Evolutionary conservation across 2,329 filamentous ascomycete species (phyloP), one percentile per base, ranked within the genome.

Genomic region (Fusarium solani-melongenae): DNA sequence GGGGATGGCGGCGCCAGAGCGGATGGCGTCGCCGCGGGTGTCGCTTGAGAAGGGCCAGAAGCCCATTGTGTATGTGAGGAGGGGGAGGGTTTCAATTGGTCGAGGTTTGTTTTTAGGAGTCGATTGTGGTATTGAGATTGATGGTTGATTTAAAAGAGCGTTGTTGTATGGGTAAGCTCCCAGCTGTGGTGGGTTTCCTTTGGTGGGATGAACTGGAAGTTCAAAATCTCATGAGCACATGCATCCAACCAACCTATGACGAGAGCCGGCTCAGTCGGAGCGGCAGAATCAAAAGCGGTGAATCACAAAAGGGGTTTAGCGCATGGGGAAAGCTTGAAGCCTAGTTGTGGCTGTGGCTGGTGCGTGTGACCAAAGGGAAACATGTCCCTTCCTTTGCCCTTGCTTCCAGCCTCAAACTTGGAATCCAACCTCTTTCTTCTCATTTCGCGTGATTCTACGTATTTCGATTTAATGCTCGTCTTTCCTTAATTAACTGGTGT

Each of bases 1-100:
- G n/a, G 96, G 96, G 6, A 95, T 94, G 78, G 95, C 87, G 73
- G 85, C 82, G 77, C 89, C 89, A 71, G 83, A 82, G 81, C 88
- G 88, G 75, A 90, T 86, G 74, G 88, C 87, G 71, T 87, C 84
- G 75, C 85, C 87, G 82, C 87, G 87, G 71, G 85, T 82, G 62
- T 82, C 75, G 66, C 83, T 79, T 70, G 83, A 83, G 81, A 89
- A 86, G 67, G 89, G 77, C 80, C 81, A 82, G 77, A 78, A 79
- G 76, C 85, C 87, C 88, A 90, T 88, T 65, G 70, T 79, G 61
- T 59, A 31, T 31, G 31, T n/a, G 29, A 29, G 56, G 20, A 27
- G 22, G 20, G 11, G 22, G n/a, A 29, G 38, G 64, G 55, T 74
- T n/a, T n/a, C 44, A 70, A 66, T 63, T 51, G 61, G 24, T 44